Evolutionary conservation across 352 stramenopile genomes (phyloP).

Genomic region (Phytophthora pluvialis): DNA sequence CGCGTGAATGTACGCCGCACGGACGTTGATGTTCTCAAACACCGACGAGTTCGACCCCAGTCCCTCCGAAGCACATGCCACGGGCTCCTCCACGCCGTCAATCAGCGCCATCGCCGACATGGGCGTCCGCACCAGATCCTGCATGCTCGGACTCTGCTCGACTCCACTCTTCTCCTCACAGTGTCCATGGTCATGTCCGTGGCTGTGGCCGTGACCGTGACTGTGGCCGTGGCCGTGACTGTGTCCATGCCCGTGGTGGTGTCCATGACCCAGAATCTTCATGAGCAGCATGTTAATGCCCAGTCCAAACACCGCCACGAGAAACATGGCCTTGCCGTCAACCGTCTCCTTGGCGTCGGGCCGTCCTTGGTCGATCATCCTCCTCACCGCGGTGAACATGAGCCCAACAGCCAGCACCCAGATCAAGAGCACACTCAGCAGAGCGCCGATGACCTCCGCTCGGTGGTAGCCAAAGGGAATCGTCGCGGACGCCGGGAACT

Average conservation of each 20-base stretch:
- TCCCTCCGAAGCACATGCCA: conserved; percentile 1
- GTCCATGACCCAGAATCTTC: conserved; percentile 88
- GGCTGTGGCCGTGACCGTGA: conserved; percentile 45
- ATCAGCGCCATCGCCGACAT: conserved; percentile 84
- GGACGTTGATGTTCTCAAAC: conserved; percentile 95
- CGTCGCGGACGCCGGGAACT: conserved; percentile 53
- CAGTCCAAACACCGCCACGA: conserved; percentile 93
- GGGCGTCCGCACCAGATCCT: conserved; percentile 62
- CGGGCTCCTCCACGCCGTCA: conserved; percentile 43
- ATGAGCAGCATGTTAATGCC: conserved; percentile 96
- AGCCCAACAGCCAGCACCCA: conserved; percentile 94
- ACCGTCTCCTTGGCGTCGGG: conserved; percentile 41
- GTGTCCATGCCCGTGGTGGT: conserved; percentile 57
- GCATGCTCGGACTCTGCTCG: conserved; percentile 51
- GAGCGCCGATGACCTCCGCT: conserved; percentile 95
- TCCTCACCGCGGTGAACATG: conserved; percentile 89
- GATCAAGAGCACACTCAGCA: conserved; percentile 95
- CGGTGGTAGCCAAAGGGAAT: conserved; percentile 97
- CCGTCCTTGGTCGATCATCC: conserved; percentile 63
- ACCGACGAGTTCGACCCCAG: conserved; percentile 34
- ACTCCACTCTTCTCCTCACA: conserved; percentile 34
- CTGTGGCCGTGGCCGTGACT: conserved; percentile 57
- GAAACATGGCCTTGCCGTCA: conserved; percentile 94
- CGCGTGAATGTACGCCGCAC: conserved; percentile 98
- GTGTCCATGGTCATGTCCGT: conserved; percentile 33